Base-by-base conservation (phyloP, 2,329 filamentous ascomycete species). In the Colletotrichum sp. region DNA sequence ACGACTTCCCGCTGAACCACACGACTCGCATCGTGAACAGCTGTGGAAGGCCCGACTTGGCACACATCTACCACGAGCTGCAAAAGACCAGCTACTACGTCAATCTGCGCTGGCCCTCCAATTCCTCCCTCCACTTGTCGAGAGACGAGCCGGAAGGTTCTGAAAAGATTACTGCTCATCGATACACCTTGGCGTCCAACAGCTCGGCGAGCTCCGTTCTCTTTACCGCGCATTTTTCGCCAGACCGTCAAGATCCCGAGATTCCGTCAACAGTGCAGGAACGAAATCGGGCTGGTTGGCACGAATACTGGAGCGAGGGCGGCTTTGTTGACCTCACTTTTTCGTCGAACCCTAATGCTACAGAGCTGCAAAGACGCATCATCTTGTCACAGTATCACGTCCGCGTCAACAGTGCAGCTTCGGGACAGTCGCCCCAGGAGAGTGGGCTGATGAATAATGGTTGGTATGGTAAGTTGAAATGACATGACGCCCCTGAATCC, bases 341-440 rank as follows among this genome's bases (percentile, higher is more conserved):
- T 1, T 84, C 84, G 4, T 79, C 80, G 1, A 84, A 83, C 52
- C 74, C 81, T 0, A 84, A 84, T 13, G 85, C 86, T 6, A 82
- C 83, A 3, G 86, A 88, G 69, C 76, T 88, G 5, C 86, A 88
- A 78, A 83, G 86, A n/a, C 83, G 86, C 21, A 86, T 87, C 28
- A 79, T 88, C 3, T 76, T 84, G 8, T 87, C 86, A 7, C 86
- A 87, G 71, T 88, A 88, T 28, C 83, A 86, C 13, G 81, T 87
- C 3, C 83, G 85, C 0, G 84, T 88, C 4, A 88, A 88, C 48
- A 84, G 83, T 10, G 86, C 86, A 6, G 81, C 83, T 1, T 79
- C 75, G 0, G 83, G 84, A 0, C 80, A 84, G 18, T 83, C 85
- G 1, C 85, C 86, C 0, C 86, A 88, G 76, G 86, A 88, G 79